Evolutionary conservation across 768 basidiomycete species (phyloP), one percentile per base, ranked within the genome.

Genomic region (Tephrocybe sp.): DNA sequence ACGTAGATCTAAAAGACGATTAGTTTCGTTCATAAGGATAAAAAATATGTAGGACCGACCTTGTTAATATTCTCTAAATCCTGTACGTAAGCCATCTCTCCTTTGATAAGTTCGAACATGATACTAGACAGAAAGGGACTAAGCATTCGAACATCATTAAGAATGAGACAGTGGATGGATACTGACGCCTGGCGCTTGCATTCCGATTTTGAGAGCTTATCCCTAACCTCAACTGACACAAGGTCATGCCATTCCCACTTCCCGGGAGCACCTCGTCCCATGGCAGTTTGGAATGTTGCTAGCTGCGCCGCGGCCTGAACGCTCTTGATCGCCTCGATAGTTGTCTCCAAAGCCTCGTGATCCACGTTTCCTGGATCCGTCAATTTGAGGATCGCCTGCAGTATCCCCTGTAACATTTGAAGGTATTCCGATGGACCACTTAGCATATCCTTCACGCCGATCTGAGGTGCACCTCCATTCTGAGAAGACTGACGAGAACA

Each of bases 221-320:
- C 75, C 43, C 83, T 72, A 13, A 83, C 62, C 39, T 93, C 90
- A 39, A 78, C 70, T 1, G 87, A 68, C 4, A 95, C 88, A 13
- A 97, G 68, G 64, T 95, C 89, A 61, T 90, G 83, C 94, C 94
- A 98, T 57, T 94, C 89, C 76, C 89, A 84, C 63, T 90, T 92
- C 8, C 78, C 81, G 0, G 86, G 82, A 0, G 80, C 74, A 9
- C 92, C 92, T 59, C 82, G 81, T 12, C 89, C 83, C 86, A 92
- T 92, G 1, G 89, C 87, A 35, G 82, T 76, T 65, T 98, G 94
- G 82, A 95, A 98, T 3, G 92, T 90, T 56, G 86, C 79, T 42
- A 97, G 68, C 64, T 92, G 89, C 1, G 89, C 85, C 4, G 91
- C 79, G 9, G 80, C 78, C 55, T 92, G 89, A 47, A 98, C 68